Evolutionary conservation across 176 grass and related monocot genomes (phyloP), one percentile per base, ranked within the genome.

Genomic region (Chloris gayana): DNA sequence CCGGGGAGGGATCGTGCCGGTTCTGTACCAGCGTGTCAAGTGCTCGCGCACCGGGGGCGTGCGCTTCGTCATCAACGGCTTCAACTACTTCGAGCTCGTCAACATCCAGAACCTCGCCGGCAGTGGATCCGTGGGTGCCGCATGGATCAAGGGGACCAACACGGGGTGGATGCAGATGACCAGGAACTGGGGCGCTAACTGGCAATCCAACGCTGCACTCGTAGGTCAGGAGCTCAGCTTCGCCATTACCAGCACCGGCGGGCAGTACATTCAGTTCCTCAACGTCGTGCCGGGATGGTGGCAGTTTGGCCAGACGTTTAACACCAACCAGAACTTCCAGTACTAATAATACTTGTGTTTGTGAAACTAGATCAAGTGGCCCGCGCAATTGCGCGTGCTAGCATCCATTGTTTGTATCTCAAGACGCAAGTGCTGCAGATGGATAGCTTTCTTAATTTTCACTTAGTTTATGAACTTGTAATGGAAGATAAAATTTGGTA

Each of bases 181-280:
- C 0, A 50, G 85, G 9, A 93, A 93, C 82, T 90, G 82, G 91
- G 91, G 91, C 4, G 91, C 88, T 2, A 93, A 90, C 32, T 93
- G 85, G 82, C 88, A 90, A 44, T 57, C 14, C 4, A 77, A 37
- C 18, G 9, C 9, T 0, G 62, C n/a, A 0, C 81, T 93, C 11
- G 13, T 0, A 22, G 63, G 72, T 0, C 94, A 97, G 59, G 68
- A 44, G 4, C 84, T 91, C 77, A 93, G 88, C 21, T 93, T 91
- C 72, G 51, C 67, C 49, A 73, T 93, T 81, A 87, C 60, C 3
- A 63, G 50, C 29, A 83, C 76, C 10, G 90, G 89, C 21, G 84
- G 86, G 2, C 83, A 89, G 42, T 78, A 80, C 30, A 3, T 97
- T 4, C 27, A 47, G 22, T 93, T 89, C 78, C 14, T 32, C 15